Evolutionary conservation across 192 early-diverging fungal genomes (phyloP), one percentile per base, ranked within the genome.

Genomic region (Gorgonomyces haynaldii): DNA sequence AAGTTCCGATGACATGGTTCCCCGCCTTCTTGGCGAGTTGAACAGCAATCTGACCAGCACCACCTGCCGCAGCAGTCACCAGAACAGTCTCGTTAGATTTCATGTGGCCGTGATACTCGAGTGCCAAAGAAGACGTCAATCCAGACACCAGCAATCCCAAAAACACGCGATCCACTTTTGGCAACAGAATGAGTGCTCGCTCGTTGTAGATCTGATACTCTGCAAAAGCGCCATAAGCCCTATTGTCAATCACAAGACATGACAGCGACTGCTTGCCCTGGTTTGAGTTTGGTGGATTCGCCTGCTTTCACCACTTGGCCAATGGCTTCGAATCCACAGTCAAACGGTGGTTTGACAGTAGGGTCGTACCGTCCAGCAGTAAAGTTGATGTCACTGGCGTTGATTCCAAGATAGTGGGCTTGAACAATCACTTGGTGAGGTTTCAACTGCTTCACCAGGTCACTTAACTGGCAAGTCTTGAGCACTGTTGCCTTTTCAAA

Each of bases 1-100:
- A 75, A 13, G 76, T 79, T 38, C 76, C 76, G 52, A 75, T 75
- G 6, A 79, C 76, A 10, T 58, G 57, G 54, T 71, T 62, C n/a
- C 76, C 76, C 9, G 72, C 72, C 24, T 57, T 36, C 53, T 76
- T 76, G 17, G 76, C 76, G 5, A 79, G 47, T 61, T 79, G 76
- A 12, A 75, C 72, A 8, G 76, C 76, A 30, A 75, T 65, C 52
- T 78, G 72, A 31, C 76, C 76, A 19, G 76, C 66, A 25, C 72
- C 76, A 15, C 76, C 76, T 26, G 70, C 70, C 35, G 76, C 76
- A 38, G 72, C 76, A 10, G 76, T 79, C 8, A 79, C 62, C 22
- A 79, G 50, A 12, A 79, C 67, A 30, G 64, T 72, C 44, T 75
- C 69, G 42, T 69, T 69, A 20, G 29, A 51, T 15, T 35, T 57